Evolutionary conservation across 2,329 filamentous ascomycete genomes (phyloP), one percentile per base, ranked within the genome.

Genomic region (Cladophialophora yegresii): DNA sequence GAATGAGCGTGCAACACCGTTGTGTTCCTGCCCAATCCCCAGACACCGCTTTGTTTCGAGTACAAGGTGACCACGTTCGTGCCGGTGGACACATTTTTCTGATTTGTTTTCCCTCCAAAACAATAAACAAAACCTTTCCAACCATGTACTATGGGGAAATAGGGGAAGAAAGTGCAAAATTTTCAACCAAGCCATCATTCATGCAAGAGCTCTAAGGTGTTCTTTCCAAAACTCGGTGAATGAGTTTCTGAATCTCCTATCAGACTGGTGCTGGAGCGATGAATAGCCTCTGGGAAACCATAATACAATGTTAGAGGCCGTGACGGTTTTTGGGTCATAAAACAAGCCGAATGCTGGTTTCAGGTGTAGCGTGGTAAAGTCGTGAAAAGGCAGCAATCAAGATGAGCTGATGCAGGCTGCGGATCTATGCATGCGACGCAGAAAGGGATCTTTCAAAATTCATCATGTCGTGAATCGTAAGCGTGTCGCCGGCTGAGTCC

Each of bases 401-500:
- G 47, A 54, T 47, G 40, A 49, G 57, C 47, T 49, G 55, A 57
- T 20, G 20, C 22, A 13, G 33, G 49, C 43, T 57, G 33, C 53
- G 40, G 54, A 45, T 65, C 56, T 57, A 57, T 58, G 58, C 62
- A 63, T 63, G 65, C 54, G 53, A 60, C 49, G 26, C 59, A 60
- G 61, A 63, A 66, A 62, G 57, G 54, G 61, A 65, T 55, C 50
- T 50, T 67, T 47, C 40, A 54, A 56, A 54, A 30, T 61, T 69
- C 67, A 65, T 68, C 61, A 68, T 64, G 57, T 68, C 66, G 60
- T 70, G 64, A 68, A 54, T 70, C 68, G 49, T 68, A 64, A 67
- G 49, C 36, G 64, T 40, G 36, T 43, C 36, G 36, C 36, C 36
- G n/a, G 62, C 54, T 32, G 58, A 55, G 43, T 28, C 33, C 33